These are phyloP conservation scores for Cutaneotrichosporon cyanovorans DNA, from an alignment of 1,284 basidiomycete genomes.

Conservation along the genomic window DNA sequence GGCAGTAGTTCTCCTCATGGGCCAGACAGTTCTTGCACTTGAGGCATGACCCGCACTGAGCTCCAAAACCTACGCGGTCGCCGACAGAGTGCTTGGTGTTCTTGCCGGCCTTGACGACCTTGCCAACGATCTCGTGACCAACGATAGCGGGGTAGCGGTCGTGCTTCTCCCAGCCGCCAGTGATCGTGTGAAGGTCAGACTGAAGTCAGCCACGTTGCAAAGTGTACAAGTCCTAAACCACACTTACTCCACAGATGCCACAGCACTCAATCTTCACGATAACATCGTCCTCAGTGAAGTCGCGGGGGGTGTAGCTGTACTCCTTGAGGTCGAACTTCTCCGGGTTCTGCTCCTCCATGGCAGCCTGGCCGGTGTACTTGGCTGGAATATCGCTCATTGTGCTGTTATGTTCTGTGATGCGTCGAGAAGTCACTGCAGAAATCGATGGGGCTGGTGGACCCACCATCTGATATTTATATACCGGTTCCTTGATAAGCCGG, in stretches of 20 bases:
- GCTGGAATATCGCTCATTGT: constrained; percentile 5
- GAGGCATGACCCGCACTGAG: constrained; percentile 54
- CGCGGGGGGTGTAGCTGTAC: constrained; percentile 25
- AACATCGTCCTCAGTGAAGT: constrained; percentile 27
- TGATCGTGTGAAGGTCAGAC: constrained; percentile 28
- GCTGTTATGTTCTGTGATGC: too few relatives aligned
- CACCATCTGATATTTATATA: too few relatives aligned
- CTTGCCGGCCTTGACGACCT: constrained; percentile 41
- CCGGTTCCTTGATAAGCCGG: too few relatives aligned
- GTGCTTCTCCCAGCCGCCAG: constrained; percentile 22
- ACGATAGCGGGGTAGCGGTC: constrained; percentile 21
- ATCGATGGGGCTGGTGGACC: too few relatives aligned
- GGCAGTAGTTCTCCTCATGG: constrained; percentile 55
- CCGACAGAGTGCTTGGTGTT: constrained; percentile 53
- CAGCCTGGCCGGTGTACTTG: constrained; percentile 24
- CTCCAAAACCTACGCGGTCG: constrained; percentile 60
- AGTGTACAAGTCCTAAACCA: background rate
- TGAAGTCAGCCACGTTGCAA: background rate
- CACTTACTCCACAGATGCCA: constrained; percentile 17
- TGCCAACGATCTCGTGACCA: constrained; percentile 51
- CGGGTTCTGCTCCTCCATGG: constrained; percentile 17
- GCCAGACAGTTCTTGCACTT: constrained; percentile 53
- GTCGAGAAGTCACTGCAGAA: too few relatives aligned
- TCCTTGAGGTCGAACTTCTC: constrained; percentile 21
- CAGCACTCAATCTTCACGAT: constrained; percentile 22